Evolutionary conservation across 2,329 filamentous ascomycete genomes (phyloP), one percentile per base, ranked within the genome.

Genomic region (Fusarium annulatum): DNA sequence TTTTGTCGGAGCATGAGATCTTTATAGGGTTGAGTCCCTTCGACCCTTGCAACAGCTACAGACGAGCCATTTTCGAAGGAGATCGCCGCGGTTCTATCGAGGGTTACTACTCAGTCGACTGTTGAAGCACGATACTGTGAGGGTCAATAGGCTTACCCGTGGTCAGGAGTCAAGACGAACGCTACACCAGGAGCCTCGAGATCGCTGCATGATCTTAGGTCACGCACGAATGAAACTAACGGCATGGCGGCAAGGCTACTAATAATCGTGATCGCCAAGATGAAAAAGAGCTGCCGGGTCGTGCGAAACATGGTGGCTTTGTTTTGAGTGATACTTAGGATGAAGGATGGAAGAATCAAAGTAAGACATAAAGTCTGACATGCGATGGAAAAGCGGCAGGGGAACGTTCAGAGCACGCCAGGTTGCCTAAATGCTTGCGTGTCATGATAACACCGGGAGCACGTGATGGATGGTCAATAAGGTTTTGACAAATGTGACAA

Each of bases 161-260:
- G 42, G 10, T 45, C 42, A 6, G 42, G 42, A 19, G 16, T 45
- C 10, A 45, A 5, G 16, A 7, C 4, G 7, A 45, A 45, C 11
- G 23, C 16, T 45, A 45, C 0, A 1, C 7, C 42, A 8, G 42
- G 23, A 14, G 16, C 23, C 10, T 45, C 10, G 4, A 45, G 16
- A 11, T 26, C 42, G 7, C n/a, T 26, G n/a, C 18, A 18, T 43
- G 9, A 12, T 23, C 15, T 43, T 11, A 43, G 2, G 42, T 23
- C 42, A 43, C n/a, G 42, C 7, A 12, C 16, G 18, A 45, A 26
- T 9, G n/a, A 26, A 12, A 12, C n/a, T 10, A 26, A 11, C 16
- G 4, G n/a, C 3, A 12, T 26, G 16, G 5, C 42, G 9, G n/a
- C n/a, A 45, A 26, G 0, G 11, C 7, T 26, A 3, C 4, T 26